A percentile compares a stretch with the other conserved stretches of the same genome.
These are phyloP conservation scores for Plantago elongata DNA, from an alignment of 257 asterid genomes.

Conservation along the genomic window DNA sequence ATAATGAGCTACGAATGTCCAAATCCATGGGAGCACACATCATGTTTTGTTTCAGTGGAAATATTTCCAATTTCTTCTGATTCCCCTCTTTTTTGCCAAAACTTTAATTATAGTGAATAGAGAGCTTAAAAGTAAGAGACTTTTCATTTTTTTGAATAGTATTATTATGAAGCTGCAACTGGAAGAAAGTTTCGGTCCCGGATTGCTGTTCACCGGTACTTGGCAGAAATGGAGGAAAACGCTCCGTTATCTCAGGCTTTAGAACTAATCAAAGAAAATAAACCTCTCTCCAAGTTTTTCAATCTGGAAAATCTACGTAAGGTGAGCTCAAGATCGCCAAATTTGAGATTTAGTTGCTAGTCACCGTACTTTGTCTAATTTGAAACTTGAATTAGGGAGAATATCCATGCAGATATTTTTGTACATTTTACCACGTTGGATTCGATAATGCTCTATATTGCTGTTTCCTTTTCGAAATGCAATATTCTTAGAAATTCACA, in stretches of 20 bases:
- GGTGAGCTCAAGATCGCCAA: not conserved
- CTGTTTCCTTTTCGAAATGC: too few species aligned
- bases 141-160: not conserved
- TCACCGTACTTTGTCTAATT: too few species aligned
- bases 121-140: not conserved
- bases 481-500: too few species aligned
- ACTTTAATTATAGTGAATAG: not conserved
- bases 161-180: constrained; percentile 2
- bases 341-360: too few species aligned
- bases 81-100: not conserved
- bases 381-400: too few species aligned
- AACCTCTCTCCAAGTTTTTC: not conserved
- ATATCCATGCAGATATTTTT: too few species aligned
- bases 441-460: too few species aligned
- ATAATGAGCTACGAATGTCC: too few species aligned
- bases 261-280: not conserved
- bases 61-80: not conserved
- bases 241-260: not conserved
- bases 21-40: too few species aligned
- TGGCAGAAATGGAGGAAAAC: constrained; percentile 3
- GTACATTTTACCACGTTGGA: too few species aligned
- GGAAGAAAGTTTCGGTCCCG: constrained; percentile 8
- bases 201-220: constrained; percentile 11
- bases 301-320: not conserved
- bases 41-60: too few species aligned